phyloP scores from a whole-genome alignment of 805 yeast genomes.

The Tetrapisispora iriomotensis region DNA sequence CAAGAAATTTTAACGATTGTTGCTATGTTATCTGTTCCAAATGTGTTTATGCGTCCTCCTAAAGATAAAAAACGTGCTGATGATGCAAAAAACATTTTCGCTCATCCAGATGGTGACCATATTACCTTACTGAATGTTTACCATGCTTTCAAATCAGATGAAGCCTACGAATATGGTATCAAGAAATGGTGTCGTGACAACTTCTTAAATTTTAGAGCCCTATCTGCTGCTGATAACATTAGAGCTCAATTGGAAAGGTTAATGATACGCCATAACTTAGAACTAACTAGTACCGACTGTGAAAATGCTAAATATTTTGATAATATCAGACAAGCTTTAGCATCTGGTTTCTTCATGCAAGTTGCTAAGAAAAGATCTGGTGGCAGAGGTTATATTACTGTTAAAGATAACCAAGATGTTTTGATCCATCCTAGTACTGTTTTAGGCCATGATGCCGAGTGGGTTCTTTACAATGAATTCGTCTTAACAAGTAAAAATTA shows the following conservation, averaged over 20 bases:
- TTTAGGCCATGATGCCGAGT: slow-evolving; percentile 77
- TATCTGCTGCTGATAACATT: slow-evolving; percentile 79
- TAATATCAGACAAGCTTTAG: slow-evolving; percentile 75
- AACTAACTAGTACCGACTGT: slow-evolving; percentile 56
- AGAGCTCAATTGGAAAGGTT: slow-evolving; percentile 72
- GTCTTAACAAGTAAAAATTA: slow-evolving; percentile 89
- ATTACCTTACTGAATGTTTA: slow-evolving; percentile 81
- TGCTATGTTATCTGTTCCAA: slow-evolving; percentile 86
- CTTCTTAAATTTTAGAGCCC: slow-evolving; percentile 72
- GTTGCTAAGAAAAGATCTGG: slow-evolving; percentile 88
- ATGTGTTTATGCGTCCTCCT: slow-evolving; percentile 88
- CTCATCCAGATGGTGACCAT: slow-evolving; percentile 94
- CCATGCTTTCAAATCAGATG: slow-evolving; percentile 71
- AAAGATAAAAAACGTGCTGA: slow-evolving; percentile 83
- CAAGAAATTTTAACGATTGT: slow-evolving; percentile 83
- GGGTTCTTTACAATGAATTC: slow-evolving; percentile 92
- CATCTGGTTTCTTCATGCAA: slow-evolving; percentile 97
- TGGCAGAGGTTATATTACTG: slow-evolving; percentile 74
- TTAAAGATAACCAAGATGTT: slow-evolving; percentile 94
- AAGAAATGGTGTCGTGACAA: slow-evolving; percentile 89
- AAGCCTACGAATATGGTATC: slow-evolving; percentile 54
- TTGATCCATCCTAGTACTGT: slow-evolving; percentile 90
- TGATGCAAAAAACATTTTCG: slow-evolving; percentile 76
- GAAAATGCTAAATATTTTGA: slow-evolving; percentile 61
- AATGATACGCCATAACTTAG: slow-evolving; percentile 74